phyloP scores from a whole-genome alignment of 139 green algal genomes.

The Coelastrella sp. region DNA sequence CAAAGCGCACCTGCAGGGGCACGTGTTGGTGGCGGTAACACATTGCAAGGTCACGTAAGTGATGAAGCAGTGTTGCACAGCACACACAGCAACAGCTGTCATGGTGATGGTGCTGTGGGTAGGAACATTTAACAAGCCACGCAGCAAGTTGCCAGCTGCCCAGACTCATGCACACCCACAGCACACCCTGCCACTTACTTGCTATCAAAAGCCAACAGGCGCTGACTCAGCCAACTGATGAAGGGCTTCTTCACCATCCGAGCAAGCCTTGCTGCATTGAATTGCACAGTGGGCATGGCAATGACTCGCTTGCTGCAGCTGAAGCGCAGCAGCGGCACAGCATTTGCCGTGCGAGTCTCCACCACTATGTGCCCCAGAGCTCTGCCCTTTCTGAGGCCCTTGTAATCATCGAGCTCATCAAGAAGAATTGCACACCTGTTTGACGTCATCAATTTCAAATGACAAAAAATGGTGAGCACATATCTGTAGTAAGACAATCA shows the following conservation, averaged over 20 bases:
- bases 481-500: too few species aligned
- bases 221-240: conserved; percentile 40
- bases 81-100: too few species aligned
- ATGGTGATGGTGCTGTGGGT: too few species aligned
- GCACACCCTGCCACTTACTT: not conserved
- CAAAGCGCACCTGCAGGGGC: not conserved
- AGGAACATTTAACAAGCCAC: too few species aligned
- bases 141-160: not conserved
- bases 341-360: conserved; percentile 41
- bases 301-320: conserved; percentile 63
- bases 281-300: conserved; percentile 58
- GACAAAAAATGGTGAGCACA: not conserved
- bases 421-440: conserved; percentile 54
- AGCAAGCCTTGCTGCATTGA: conserved; percentile 56
- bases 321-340: conserved; percentile 57
- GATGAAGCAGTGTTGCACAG: too few species aligned
- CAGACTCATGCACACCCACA: not conserved
- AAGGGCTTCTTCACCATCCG: conserved; percentile 41
- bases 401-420: conserved; percentile 53
- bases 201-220: conserved; percentile 20
- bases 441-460: not conserved
- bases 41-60: too few species aligned
- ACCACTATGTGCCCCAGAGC: conserved; percentile 42
- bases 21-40: too few species aligned
- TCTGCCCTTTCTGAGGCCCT: conserved; percentile 16